A percentile compares a stretch with the other conserved stretches of the same genome.
Evolutionary conservation across 2,329 filamentous ascomycete genomes (phyloP).

Genomic region (Trichoderma pleuroti): DNA sequence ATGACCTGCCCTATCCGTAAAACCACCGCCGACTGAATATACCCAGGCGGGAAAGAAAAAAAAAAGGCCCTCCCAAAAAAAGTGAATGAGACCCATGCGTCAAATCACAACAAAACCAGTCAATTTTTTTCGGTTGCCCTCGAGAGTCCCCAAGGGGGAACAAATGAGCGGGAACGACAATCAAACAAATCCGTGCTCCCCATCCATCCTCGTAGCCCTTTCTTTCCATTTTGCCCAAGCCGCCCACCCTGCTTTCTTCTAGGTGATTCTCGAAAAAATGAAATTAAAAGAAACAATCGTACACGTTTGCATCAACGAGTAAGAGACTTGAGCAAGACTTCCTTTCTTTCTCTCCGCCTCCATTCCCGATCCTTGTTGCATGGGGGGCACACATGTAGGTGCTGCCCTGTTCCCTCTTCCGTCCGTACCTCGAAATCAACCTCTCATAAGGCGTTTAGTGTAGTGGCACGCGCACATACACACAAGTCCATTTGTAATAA

Average conservation of each 20-base stretch:
- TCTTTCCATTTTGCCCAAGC: conserved; percentile 26
- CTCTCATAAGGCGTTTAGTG: conserved; percentile 19
- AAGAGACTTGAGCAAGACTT: conserved; percentile 19
- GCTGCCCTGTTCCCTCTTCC: conserved; percentile 32
- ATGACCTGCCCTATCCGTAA: conserved; percentile 17
- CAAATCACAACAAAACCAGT: conserved; percentile 20
- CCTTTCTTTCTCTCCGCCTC: conserved; percentile 17
- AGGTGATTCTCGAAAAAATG: conserved; percentile 30
- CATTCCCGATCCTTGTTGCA: conserved; percentile 18
- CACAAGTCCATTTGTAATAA: conserved; percentile 21
- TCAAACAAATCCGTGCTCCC: conserved; percentile 25
- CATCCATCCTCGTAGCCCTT: conserved; percentile 21
- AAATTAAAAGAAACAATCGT: conserved; percentile 34
- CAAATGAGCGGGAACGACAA: conserved; percentile 26
- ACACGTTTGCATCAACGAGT: conserved; percentile 33
- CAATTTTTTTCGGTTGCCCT: conserved; percentile 13
- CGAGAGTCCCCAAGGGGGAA: conserved; percentile 20
- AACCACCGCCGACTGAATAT: conserved; percentile 13
- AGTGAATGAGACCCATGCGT: conserved; percentile 16
- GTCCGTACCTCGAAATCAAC: conserved; percentile 26
- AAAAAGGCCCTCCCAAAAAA: conserved; percentile 2
- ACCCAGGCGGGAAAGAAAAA: conserved; percentile 6
- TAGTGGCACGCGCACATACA: conserved; percentile 17
- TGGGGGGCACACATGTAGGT: conserved; percentile 27
- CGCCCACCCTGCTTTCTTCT: conserved; percentile 31